Evolutionary conservation across 2,329 filamentous ascomycete species (phyloP).

Genomic region (Helotiales sp.): DNA sequence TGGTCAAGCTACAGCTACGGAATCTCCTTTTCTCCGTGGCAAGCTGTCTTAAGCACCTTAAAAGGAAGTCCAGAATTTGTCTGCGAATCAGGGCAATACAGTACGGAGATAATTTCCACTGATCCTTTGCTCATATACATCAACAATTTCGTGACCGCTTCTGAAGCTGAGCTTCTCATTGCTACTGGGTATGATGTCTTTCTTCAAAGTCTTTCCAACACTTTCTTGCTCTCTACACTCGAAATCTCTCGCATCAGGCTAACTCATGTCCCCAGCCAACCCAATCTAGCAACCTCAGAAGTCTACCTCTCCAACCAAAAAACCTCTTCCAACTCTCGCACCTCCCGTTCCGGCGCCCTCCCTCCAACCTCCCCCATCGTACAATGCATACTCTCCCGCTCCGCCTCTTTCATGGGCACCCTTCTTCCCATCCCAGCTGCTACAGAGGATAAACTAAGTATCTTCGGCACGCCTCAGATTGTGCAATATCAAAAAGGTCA

Average conservation of each 20-base stretch:
- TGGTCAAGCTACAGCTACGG: conserved; percentile 1
- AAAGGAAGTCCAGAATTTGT: neutral
- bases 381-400: conserved; percentile 13
- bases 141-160: conserved; percentile 20
- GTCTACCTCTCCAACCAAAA: conserved; percentile 8
- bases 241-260: neutral
- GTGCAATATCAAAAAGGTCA: conserved; percentile 17
- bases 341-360: conserved; percentile 12
- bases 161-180: conserved; percentile 15
- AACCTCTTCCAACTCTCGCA: conserved; percentile 5
- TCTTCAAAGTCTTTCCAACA: neutral
- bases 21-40: neutral
- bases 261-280: neutral
- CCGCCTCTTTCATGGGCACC: conserved; percentile 14
- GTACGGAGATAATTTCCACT: conserved; percentile 24
- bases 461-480: conserved; percentile 19
- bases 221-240: neutral
- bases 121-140: conserved; percentile 30
- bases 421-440: neutral
- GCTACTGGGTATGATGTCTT: conserved; percentile 14
- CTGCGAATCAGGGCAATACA: conserved; percentile 20
- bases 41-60: neutral
- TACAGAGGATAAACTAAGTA: neutral
- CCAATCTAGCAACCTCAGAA: conserved; percentile 8
- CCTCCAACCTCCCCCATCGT: conserved; percentile 6